A percentile compares a stretch with the other conserved stretches of the same genome.
These are phyloP conservation scores for Daldinia concentrica DNA, from an alignment of 495 filamentous ascomycete species.

Conservation along the genomic window DNA sequence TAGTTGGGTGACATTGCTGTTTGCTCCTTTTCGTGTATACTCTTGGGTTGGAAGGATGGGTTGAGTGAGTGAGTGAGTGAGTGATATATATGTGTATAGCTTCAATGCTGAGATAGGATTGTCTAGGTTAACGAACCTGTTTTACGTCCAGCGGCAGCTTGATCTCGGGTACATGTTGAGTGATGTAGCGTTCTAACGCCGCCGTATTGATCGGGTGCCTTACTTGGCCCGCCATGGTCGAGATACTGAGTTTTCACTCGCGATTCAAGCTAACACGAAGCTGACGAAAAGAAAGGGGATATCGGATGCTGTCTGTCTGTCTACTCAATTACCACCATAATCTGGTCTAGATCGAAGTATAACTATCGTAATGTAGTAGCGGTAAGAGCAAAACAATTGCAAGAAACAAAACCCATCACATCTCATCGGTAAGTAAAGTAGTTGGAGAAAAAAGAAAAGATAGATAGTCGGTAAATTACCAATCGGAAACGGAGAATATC, in stretches of 20 bases:
- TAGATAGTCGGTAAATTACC: not conserved
- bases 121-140: slow-evolving; percentile 68
- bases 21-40: too few species aligned
- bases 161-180: slow-evolving; percentile 78
- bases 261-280: not conserved
- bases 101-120: not conserved
- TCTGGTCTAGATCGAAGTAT: not conserved
- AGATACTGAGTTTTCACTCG: not conserved
- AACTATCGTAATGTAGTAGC: not conserved
- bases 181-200: slow-evolving; percentile 80
- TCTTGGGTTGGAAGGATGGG: too few species aligned
- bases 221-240: slow-evolving; percentile 84
- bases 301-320: not conserved
- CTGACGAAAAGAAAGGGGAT: not conserved
- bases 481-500: not conserved
- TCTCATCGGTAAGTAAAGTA: not conserved
- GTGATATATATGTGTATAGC: too few species aligned
- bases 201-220: slow-evolving; percentile 86
- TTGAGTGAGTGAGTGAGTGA: too few species aligned
- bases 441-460: not conserved
- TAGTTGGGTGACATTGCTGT: not conserved
- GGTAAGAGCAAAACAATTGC: not conserved
- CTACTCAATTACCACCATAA: not conserved
- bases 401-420: not conserved
- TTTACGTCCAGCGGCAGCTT: slow-evolving; percentile 83